Conservation (phyloP, 805 yeast species). For the Hanseniaspora occidentalis region DNA sequence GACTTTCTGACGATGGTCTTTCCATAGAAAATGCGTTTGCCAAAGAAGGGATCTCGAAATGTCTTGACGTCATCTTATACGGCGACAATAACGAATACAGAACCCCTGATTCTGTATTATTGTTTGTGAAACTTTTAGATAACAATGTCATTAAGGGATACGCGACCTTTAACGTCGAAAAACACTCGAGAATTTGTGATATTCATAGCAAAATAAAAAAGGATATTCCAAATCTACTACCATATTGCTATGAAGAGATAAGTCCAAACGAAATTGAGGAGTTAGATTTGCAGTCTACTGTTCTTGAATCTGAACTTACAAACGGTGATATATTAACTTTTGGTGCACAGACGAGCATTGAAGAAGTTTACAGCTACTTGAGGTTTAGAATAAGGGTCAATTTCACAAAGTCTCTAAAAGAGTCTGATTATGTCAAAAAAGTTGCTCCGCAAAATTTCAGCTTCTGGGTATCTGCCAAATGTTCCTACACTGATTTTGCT, state of each 20-base stretch:
- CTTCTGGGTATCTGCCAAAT: constrained; percentile 57
- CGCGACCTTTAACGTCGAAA: constrained; percentile 42
- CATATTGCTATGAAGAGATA: constrained; percentile 39
- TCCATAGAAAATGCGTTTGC: not conserved
- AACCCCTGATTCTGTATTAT: constrained; percentile 11
- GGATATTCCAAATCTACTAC: constrained; percentile 27
- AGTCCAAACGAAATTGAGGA: constrained; percentile 39
- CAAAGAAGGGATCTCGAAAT: not conserved
- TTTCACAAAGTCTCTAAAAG: constrained; percentile 21
- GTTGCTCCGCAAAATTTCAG: constrained; percentile 26
- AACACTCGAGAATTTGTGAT: constrained; percentile 31
- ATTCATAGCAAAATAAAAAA: constrained; percentile 30
- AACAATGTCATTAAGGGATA: constrained; percentile 50
- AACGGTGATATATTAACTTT: constrained; percentile 54
- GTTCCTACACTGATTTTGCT: constrained; percentile 48
- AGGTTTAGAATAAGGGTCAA: constrained; percentile 47
- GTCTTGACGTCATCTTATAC: not conserved
- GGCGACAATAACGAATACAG: constrained; percentile 5
- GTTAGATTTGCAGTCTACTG: constrained; percentile 29
- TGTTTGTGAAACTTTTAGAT: constrained; percentile 60
- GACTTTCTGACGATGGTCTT: constrained; percentile 17
- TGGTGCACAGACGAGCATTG: constrained; percentile 24
- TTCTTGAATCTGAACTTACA: constrained; percentile 44
- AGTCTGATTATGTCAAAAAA: not conserved
- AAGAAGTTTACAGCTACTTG: constrained; percentile 41